Base-by-base conservation (phyloP, 2,329 filamentous ascomycete genomes). In the Colletotrichum shisoi region DNA sequence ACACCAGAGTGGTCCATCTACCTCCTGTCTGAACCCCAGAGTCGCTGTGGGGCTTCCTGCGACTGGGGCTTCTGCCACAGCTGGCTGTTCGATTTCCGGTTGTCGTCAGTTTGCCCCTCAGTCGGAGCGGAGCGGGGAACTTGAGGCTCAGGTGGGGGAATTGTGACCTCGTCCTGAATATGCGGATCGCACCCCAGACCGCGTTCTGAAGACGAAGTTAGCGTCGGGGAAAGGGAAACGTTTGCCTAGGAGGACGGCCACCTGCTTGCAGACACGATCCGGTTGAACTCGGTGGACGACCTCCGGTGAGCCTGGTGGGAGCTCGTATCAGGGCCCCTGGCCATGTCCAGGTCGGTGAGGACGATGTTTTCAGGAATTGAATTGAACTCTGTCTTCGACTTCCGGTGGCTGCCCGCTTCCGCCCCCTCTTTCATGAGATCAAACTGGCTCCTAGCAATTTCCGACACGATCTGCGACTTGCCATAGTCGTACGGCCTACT, bases 21-120 rank as follows among this genome's bases (percentile, higher is more conserved):
- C 8, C n/a, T 37, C 27, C 46, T 37, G 19, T 15, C 44, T 9
- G 56, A 42, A 15, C 40, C n/a, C 54, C 49, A 65, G 19, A 64
- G 56, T 17, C 39, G 54, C 3, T 44, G 44, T 21, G 65, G 12
- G 2, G 52, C 12, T n/a, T 21, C 37, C 34, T 45, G n/a, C 5
- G 19, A 37, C n/a, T 56, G 37, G 9, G 63, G 52, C 37, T 52
- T 71, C n/a, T 62, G 45, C 63, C 63, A 66, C 59, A 70, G 70
- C 60, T 72, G 72, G 62, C 46, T 70, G 11, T 12, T 24, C 9
- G 48, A 24, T 24, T 53, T 49, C 44, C 65, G 75, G 31, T 73
- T 73, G 5, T 76, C 72, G 53, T 79, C 77, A 56, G 75, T 75
- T 7, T 74, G 72, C 57, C 73, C 74, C 40, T 75, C 72, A 53